These are phyloP conservation scores for Blastocystis sp. DNA, from an alignment of 352 stramenopile species.

Conservation along the genomic window DNA sequence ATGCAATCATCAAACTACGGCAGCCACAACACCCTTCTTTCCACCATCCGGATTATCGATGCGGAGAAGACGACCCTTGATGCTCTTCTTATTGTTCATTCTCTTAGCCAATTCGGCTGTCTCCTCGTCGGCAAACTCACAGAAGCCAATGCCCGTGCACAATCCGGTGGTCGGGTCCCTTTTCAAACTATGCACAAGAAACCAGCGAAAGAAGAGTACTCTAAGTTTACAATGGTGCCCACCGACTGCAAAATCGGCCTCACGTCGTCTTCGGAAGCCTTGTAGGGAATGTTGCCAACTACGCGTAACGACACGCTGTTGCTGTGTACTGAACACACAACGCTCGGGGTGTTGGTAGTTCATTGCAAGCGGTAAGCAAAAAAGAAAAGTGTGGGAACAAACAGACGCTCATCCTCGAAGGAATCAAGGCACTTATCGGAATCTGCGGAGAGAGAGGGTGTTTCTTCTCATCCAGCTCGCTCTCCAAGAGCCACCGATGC, in stretches of 20 bases:
- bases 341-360: constrained; percentile 49
- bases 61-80: constrained; percentile 37
- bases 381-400: too few species aligned
- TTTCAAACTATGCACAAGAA: constrained; percentile 19
- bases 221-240: constrained; percentile 17
- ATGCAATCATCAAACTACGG: not conserved
- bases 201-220: not conserved
- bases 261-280: constrained; percentile 20
- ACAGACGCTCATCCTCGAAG: too few species aligned
- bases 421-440: too few species aligned
- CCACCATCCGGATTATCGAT: constrained; percentile 63
- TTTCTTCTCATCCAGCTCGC: too few species aligned
- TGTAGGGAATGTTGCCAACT: constrained; percentile 60
- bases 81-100: constrained; percentile 63
- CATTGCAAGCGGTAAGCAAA: not conserved
- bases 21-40: constrained; percentile 46
- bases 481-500: too few species aligned
- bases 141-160: constrained; percentile 46
- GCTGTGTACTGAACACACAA: constrained; percentile 48
- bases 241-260: constrained; percentile 38
- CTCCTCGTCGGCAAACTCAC: constrained; percentile 29
- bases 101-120: constrained; percentile 24
- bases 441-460: too few species aligned
- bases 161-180: constrained; percentile 19
- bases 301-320: not conserved